These are phyloP conservation scores for Canavalia gladiata DNA, from an alignment of 306 rosid genomes.

Conservation along the genomic window DNA sequence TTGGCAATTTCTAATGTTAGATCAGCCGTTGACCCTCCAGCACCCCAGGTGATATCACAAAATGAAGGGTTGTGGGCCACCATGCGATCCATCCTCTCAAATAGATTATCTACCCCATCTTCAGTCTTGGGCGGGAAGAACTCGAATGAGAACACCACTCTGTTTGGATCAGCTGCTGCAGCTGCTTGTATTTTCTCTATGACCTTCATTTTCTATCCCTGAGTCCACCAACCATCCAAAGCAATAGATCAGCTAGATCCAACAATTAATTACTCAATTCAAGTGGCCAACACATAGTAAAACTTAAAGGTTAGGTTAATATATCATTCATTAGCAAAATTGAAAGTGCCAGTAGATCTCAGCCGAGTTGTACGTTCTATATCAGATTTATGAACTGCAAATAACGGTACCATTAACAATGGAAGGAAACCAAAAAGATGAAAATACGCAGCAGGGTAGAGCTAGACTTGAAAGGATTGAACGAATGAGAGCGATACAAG, in stretches of 20 bases:
- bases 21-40: conserved; percentile 96
- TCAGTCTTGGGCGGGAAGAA: conserved; percentile 96
- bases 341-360: conserved; percentile 34
- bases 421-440: not conserved
- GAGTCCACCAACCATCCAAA: conserved; percentile 33
- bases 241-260: conserved; percentile 43
- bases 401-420: not conserved
- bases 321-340: not conserved
- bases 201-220: conserved; percentile 68
- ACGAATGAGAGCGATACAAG: conserved; percentile 38
- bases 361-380: not conserved
- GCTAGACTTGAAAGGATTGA: not conserved
- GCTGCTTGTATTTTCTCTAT: conserved; percentile 79
- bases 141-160: conserved; percentile 90
- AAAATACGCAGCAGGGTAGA: too few species aligned
- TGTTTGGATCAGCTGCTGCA: conserved; percentile 57
- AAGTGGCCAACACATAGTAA: not conserved
- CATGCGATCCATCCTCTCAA: conserved; percentile 98
- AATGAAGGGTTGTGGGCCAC: conserved; percentile 89
- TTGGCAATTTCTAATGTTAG: conserved; percentile 88
- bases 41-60: conserved; percentile 99
- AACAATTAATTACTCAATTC: conserved; percentile 16
- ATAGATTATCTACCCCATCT: conserved; percentile 90
- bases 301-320: not conserved
- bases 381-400: conserved; percentile 21